phyloP scores from a whole-genome alignment of 129 eudicot genomes.

The Scalesia atractyloides region DNA sequence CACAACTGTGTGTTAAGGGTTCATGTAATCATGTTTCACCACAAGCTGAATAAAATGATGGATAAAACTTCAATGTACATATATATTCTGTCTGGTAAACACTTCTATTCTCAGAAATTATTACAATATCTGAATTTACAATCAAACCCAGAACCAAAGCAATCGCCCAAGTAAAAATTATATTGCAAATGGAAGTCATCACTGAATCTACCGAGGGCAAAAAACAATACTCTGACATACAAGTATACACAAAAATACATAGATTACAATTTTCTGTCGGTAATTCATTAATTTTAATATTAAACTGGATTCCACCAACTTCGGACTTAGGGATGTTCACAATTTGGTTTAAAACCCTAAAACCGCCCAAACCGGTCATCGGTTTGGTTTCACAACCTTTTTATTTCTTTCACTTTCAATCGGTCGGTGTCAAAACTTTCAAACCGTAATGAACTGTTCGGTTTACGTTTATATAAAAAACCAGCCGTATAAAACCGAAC shows the following conservation, averaged over 20 bases:
- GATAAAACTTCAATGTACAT: conserved; percentile 6
- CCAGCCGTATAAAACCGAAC: no score
- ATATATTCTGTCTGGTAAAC: conserved; percentile 4
- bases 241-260: not conserved
- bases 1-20: not conserved
- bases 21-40: conserved; percentile 8
- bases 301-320: not conserved
- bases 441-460: no score
- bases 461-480: no score
- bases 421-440: no score
- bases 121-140: not conserved
- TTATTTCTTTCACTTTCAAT: no score
- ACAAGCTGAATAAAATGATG: not conserved
- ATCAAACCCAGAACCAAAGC: no score
- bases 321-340: no score
- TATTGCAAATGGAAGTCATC: not conserved
- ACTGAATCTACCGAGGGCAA: conserved; percentile 8
- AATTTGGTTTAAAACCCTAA: no score
- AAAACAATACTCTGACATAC: no score
- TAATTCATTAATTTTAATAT: not conserved
- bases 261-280: not conserved
- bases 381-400: no score
- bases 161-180: no score
- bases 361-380: no score
- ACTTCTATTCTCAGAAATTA: conserved; percentile 6